phyloP scores from a whole-genome alignment of 1,284 basidiomycete genomes.

The Tilletia walkeri region DNA sequence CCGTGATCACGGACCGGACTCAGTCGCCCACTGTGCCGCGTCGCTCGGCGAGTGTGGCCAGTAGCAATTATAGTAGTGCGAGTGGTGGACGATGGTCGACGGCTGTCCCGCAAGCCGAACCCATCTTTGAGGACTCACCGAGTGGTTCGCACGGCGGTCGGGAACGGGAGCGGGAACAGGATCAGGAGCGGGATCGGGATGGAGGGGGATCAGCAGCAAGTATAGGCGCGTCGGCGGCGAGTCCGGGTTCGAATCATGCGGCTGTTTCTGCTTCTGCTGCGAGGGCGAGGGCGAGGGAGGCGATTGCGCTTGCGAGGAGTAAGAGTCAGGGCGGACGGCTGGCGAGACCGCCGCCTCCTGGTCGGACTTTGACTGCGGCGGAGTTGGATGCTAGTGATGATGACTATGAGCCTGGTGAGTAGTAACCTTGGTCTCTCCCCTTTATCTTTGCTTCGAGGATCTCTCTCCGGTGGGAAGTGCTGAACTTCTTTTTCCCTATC shows the following conservation, averaged over 20 bases:
- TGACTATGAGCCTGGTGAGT: slow-evolving; percentile 44
- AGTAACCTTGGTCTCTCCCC: neutral
- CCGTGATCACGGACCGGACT: neutral
- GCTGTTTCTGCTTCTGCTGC: neutral
- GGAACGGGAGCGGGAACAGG: neutral
- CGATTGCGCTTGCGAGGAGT: slow-evolving; percentile 34
- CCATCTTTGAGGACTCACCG: neutral
- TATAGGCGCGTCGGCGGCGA: neutral
- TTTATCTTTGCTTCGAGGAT: too few relatives aligned
- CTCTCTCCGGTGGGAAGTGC: neutral
- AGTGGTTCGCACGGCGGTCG: too few relatives aligned
- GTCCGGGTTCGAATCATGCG: neutral
- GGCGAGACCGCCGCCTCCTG: slow-evolving; percentile 33
- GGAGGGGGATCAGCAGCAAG: neutral
- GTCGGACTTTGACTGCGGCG: slow-evolving; percentile 39
- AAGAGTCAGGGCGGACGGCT: slow-evolving; percentile 36
- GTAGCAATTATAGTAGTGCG: neutral
- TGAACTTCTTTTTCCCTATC: neutral
- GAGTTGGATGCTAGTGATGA: slow-evolving; percentile 51
- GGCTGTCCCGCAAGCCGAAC: neutral
- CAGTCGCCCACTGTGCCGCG: neutral
- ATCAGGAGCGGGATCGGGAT: neutral
- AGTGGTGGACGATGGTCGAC: neutral
- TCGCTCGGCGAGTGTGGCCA: slow-evolving; percentile 13
- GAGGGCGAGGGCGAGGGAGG: slow-evolving; percentile 25